Percentiles rank a stretch among this genome's conserved stretches.
Evolutionary conservation across 768 basidiomycete genomes (phyloP).

Genomic region (Dentipellis sp.): DNA sequence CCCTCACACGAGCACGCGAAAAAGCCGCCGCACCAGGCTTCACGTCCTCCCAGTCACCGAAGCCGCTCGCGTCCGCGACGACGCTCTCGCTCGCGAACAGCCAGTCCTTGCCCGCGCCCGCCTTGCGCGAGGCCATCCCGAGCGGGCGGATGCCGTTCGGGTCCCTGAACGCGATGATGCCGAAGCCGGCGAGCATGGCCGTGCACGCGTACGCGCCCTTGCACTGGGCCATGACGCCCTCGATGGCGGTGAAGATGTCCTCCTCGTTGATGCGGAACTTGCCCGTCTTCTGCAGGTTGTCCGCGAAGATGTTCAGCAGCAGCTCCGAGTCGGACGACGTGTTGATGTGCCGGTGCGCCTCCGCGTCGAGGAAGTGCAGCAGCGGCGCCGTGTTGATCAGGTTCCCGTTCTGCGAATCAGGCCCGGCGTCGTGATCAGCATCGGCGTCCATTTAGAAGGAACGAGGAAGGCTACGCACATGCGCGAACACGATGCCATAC

Average conservation of each 20-base stretch:
- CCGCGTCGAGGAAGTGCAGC: conserved; percentile 91
- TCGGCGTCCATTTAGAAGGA: not conserved
- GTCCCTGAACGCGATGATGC: conserved; percentile 95
- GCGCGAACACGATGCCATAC: conserved; percentile 96
- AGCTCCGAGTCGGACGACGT: conserved; percentile 98
- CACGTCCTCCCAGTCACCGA: conserved; percentile 89
- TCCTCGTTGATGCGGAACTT: conserved; percentile 99
- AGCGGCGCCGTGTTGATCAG: conserved; percentile 85
- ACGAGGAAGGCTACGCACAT: conserved; percentile 43
- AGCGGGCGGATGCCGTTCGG: conserved; percentile 95
- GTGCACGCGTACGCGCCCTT: conserved; percentile 95
- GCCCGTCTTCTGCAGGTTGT: conserved; percentile 96
- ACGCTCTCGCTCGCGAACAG: conserved; percentile 93
- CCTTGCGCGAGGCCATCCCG: conserved; percentile 70
- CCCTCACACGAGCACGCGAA: conserved; percentile 1
- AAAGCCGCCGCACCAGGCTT: conserved; percentile 55
- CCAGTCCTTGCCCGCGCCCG: conserved; percentile 69
- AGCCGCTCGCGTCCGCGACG: conserved; percentile 90
- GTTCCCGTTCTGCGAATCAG: conserved; percentile 77
- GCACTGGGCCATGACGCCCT: conserved; percentile 80
- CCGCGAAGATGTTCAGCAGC: conserved; percentile 93
- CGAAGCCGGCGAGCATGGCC: conserved; percentile 99
- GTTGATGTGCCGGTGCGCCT: conserved; percentile 97
- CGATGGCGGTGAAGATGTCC: conserved; percentile 93
- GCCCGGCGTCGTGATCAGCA: conserved; percentile 1